These are phyloP conservation scores for Cladophialophora yegresii DNA, from an alignment of 2,329 filamentous ascomycete species.

Conservation along the genomic window DNA sequence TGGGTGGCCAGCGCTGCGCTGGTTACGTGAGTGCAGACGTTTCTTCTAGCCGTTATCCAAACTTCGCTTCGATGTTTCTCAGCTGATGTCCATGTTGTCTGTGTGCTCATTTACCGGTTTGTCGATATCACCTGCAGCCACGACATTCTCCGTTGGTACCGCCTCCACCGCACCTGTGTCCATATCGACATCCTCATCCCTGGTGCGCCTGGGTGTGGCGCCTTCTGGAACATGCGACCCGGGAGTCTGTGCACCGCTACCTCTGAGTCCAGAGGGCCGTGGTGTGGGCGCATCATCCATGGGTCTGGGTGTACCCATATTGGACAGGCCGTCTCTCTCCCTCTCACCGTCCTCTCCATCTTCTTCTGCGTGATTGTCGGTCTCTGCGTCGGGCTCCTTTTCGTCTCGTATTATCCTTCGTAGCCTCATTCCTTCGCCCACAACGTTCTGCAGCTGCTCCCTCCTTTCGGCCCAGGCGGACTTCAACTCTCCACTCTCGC, in stretches of 20 bases:
- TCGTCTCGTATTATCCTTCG: constrained; percentile 86
- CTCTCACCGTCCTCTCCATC: constrained; percentile 57
- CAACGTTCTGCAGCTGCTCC: constrained; percentile 83
- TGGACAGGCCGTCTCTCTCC: constrained; percentile 47
- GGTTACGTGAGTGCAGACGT: not conserved
- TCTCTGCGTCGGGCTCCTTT: constrained; percentile 65
- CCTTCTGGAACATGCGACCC: constrained; percentile 33
- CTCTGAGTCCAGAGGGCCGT: constrained; percentile 26
- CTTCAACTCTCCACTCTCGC: constrained; percentile 78
- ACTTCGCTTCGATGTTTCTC: not conserved
- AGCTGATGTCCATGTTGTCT: constrained; percentile 30
- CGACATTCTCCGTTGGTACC: constrained; percentile 27
- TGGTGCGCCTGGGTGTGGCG: constrained; percentile 45
- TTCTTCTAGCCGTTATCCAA: not conserved
- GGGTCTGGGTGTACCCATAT: constrained; percentile 53
- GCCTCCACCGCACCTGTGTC: constrained; percentile 48
- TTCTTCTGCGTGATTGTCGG: constrained; percentile 67
- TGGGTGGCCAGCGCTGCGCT: not conserved
- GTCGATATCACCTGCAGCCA: constrained; percentile 36
- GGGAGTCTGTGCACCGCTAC: constrained; percentile 39
- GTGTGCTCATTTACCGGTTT: constrained; percentile 17
- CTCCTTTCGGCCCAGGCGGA: constrained; percentile 80
- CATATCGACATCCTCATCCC: constrained; percentile 67
- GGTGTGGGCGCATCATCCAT: constrained; percentile 52
- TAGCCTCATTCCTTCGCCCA: constrained; percentile 86